Evolutionary conservation across 169 alveolate species (phyloP), one percentile per base, ranked within the genome.

Genomic region (Plasmodium coatneyi): DNA sequence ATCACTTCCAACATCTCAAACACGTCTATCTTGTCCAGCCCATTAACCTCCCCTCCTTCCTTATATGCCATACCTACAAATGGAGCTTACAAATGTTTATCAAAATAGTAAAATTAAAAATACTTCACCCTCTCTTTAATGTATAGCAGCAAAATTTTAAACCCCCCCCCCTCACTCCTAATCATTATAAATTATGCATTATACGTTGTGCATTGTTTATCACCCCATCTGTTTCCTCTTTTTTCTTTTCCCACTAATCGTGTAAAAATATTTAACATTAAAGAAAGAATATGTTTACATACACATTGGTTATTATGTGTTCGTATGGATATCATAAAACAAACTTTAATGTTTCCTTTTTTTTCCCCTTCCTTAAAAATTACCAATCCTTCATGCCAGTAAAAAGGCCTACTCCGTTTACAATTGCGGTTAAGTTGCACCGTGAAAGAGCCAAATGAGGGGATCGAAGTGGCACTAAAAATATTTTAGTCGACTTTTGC

Each of bases 61-160:
- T 82, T 19, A 32, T 19, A 28, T 28, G 36, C 19, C 28, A 82
- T 74, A 74, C 82, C 22, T 74, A 74, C 12, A 74, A n/a, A 72
- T 22, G 12, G 60, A 14, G 25, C 60, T 49, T 39, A 36, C 84
- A 79, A 79, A 36, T 66, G 28, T 83, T 83, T 66, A 70, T 70
- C 43, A 83, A 66, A 83, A 66, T 39, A 70, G 30, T 22, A 83
- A 83, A 83, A 36, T 46, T 80, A 83, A 83, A 66, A 83, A 36
- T 28, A 9, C 46, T 34, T 32, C 49, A 83, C 72, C 46, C 25
- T 34, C 76, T 54, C 70, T 70, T 83, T 83, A 66, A 83, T 83
- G 82, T 83, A 70, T 36, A 70, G 70, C 71, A 70, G 30, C 25
- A 83, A 3, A 19, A 28, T 49, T 80, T 80, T 80, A 49, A 80